Conservation (phyloP, 1,284 basidiomycete species). For the Blastosporella zonata region DNA sequence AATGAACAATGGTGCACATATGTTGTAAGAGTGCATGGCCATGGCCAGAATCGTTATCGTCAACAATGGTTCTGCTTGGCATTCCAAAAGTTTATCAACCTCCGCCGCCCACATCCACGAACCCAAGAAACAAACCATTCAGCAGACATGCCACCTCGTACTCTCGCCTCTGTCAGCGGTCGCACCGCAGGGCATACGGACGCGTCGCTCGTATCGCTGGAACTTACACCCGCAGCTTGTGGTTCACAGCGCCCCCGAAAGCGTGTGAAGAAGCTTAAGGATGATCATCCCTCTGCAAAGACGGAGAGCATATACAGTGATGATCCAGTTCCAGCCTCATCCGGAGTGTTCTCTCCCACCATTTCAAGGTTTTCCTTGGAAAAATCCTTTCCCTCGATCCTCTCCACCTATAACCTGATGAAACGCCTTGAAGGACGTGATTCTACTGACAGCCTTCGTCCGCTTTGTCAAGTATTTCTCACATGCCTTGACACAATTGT, state of each 20-base stretch:
- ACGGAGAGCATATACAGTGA: slow-evolving; percentile 25
- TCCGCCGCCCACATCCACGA: background rate
- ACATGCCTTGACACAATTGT: slow-evolving; percentile 20
- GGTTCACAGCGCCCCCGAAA: slow-evolving; percentile 7
- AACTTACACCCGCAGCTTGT: background rate
- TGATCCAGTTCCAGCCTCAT: slow-evolving; percentile 20
- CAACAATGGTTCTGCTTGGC: background rate
- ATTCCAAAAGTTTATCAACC: background rate
- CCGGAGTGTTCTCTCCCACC: slow-evolving; percentile 15
- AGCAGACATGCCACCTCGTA: slow-evolving; percentile 11
- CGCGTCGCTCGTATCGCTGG: background rate
- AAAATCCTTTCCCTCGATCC: slow-evolving; percentile 19
- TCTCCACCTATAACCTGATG: slow-evolving; percentile 16
- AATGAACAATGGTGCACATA: no score
- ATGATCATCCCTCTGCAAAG: slow-evolving; percentile 14
- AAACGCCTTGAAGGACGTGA: slow-evolving; percentile 4
- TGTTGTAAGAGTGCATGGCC: no score
- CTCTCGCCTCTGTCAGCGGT: slow-evolving; percentile 16
- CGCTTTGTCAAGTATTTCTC: slow-evolving; percentile 20
- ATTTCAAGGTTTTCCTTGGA: slow-evolving; percentile 15
- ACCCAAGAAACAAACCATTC: background rate
- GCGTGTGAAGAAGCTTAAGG: slow-evolving; percentile 10
- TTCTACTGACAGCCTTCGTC: slow-evolving; percentile 5
- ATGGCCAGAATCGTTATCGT: background rate
- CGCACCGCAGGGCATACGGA: slow-evolving; percentile 1